phyloP scores from a whole-genome alignment of 1,284 basidiomycete species.

The Ganoderma boninense region DNA sequence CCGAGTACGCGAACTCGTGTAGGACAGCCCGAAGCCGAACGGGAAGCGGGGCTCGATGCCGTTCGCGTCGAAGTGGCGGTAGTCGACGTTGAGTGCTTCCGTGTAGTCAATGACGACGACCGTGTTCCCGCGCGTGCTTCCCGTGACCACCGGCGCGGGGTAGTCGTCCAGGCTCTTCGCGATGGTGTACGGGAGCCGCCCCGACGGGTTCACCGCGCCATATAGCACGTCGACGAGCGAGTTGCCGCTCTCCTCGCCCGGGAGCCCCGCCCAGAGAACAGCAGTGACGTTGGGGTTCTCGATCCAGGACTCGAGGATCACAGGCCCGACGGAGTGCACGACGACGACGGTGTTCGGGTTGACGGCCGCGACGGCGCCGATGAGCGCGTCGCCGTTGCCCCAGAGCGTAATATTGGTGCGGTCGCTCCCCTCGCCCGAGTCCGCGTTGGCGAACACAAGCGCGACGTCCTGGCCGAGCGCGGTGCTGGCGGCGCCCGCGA shows the following conservation, averaged over 20 bases:
- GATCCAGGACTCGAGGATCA: conserved; percentile 81
- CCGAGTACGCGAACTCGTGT: conserved; percentile 80
- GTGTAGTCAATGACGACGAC: conserved; percentile 64
- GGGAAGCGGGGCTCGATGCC: conserved; percentile 72
- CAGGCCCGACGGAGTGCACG: conserved; percentile 79
- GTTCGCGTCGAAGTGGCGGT: conserved; percentile 76
- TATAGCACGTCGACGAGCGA: conserved; percentile 78
- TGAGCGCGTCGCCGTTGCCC: background rate
- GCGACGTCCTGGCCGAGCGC: conserved; percentile 66
- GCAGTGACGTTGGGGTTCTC: conserved; percentile 82
- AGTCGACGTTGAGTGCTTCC: conserved; percentile 80
- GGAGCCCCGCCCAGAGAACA: conserved; percentile 71
- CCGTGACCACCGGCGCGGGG: conserved; percentile 59
- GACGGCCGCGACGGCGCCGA: conserved; percentile 32
- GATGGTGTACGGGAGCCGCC: conserved; percentile 84
- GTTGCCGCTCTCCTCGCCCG: conserved; percentile 84
- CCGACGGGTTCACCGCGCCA: conserved; percentile 79
- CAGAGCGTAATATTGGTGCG: conserved; percentile 79
- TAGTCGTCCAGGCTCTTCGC: conserved; percentile 76
- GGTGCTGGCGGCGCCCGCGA: conserved; percentile 55
- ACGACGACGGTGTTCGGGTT: conserved; percentile 84
- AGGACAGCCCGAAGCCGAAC: conserved; percentile 88
- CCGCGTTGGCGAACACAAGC: conserved; percentile 77
- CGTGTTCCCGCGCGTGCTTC: too few species aligned
- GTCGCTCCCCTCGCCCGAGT: conserved; percentile 83